Evolutionary conservation across 2,329 filamentous ascomycete species (phyloP), one percentile per base, ranked within the genome.

Genomic region (Graphilbum fragrans): DNA sequence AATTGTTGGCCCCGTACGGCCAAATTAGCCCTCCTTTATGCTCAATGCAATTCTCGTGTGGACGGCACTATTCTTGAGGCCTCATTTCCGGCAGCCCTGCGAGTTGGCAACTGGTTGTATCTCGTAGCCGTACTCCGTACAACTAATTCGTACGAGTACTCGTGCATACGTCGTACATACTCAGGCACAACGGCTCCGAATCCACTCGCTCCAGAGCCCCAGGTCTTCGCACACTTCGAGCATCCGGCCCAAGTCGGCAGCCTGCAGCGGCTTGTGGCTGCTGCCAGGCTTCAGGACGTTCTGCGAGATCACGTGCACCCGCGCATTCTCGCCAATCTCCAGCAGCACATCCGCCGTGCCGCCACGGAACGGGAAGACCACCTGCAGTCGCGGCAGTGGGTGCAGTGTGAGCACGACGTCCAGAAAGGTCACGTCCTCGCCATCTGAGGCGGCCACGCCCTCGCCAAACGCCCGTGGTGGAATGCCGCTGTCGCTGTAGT

Each of bases 291-390:
- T 38, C n/a, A 73, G 52, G 5, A 75, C 52, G 47, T 81, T 80
- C 49, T 82, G 74, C 20, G 72, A 67, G 3, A 67, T 58, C 29
- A 84, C 63, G 17, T 70, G 63, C 4, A 83, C 65, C 14, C 70
- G 63, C 5, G 72, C 80, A 42, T 80, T 77, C 29, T 70, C 63
- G 18, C 71, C 64, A 17, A 84, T 69, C 49, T 76, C 73, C 12
- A 83, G 51, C 21, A 66, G 67, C 20, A 82, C 59, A 44, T 70
- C 69, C 5, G 69, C 70, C 2, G 67, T 72, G 16, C 57, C 19
- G 4, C 20, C 47, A 29, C 57, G 57, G 51, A 75, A 70, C 2
- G 72, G 72, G 47, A 77, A 77, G 9, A 69, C 64, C 7, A 77
- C 59, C 41, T 70, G 63, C 16, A 77, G 55, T 22, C 65, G 63